A percentile compares a stretch with the other conserved stretches of the same genome.
Conservation (phyloP, 768 basidiomycete genomes). For the Psilocybe sp. region DNA sequence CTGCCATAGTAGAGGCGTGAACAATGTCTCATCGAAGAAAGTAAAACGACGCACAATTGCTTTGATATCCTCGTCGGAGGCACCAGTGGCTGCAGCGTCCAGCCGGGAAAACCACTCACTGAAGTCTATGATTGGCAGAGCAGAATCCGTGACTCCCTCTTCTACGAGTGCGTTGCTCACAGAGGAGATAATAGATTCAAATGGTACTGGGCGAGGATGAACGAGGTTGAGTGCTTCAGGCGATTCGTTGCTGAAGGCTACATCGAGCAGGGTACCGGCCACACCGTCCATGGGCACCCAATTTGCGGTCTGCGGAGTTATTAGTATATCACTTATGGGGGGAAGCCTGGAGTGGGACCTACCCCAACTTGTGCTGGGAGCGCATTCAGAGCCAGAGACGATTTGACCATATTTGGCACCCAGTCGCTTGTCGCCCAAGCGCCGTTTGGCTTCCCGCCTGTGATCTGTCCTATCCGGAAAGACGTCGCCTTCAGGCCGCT, state of each 20-base stretch:
- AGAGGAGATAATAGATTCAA: conserved; percentile 18
- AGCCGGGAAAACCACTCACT: conserved; percentile 9
- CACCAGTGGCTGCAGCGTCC: not conserved
- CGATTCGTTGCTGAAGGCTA: conserved; percentile 12
- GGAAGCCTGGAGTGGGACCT: conserved; percentile 1
- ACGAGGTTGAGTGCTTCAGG: conserved; percentile 25
- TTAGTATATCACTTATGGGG: not conserved
- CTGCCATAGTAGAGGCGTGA: conserved; percentile 10
- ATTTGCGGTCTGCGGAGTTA: conserved; percentile 21
- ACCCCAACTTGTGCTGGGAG: conserved; percentile 25
- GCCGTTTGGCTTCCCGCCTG: conserved; percentile 26
- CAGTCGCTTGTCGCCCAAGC: conserved; percentile 34
- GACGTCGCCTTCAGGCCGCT: conserved; percentile 25
- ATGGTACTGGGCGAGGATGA: conserved; percentile 26
- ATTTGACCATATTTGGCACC: conserved; percentile 33
- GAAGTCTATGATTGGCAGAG: conserved; percentile 4
- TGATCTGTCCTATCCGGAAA: conserved; percentile 32
- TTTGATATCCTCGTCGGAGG: not conserved
- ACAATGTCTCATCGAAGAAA: not conserved
- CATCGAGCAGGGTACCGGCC: conserved; percentile 21
- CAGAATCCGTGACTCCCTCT: not conserved
- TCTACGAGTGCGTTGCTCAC: conserved; percentile 8
- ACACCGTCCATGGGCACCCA: conserved; percentile 28
- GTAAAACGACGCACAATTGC: conserved; percentile 6
- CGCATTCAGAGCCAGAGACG: conserved; percentile 21